Conservation (phyloP, 352 stramenopile genomes). For the Phytophthora citricola region DNA sequence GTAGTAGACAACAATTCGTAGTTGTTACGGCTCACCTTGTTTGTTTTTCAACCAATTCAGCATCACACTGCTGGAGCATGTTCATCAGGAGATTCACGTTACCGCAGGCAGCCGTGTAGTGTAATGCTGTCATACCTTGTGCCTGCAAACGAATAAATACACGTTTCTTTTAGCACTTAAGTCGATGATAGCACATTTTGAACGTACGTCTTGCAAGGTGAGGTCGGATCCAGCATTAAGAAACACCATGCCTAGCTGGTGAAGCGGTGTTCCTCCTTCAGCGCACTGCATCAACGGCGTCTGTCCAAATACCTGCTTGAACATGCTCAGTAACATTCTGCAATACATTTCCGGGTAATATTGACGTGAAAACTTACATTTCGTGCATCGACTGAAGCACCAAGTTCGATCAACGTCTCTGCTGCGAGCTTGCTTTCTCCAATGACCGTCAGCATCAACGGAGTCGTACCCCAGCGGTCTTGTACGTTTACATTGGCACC, state of each 20-base stretch:
- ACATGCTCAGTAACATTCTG: neutral
- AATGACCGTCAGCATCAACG: slow-evolving; percentile 81
- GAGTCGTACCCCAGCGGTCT: slow-evolving; percentile 80
- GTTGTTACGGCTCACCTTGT: slow-evolving; percentile 45
- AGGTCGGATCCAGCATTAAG: slow-evolving; percentile 70
- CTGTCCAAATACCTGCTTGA: slow-evolving; percentile 71
- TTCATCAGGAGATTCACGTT: slow-evolving; percentile 71
- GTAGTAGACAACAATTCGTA: neutral
- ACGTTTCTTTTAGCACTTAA: slow-evolving; percentile 2
- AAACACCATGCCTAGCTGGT: slow-evolving; percentile 79
- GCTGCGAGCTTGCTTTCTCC: slow-evolving; percentile 68
- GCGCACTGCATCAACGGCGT: slow-evolving; percentile 76
- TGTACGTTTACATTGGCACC: slow-evolving; percentile 76
- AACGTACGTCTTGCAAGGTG: slow-evolving; percentile 63
- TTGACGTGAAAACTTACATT: slow-evolving; percentile 50
- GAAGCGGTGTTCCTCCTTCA: slow-evolving; percentile 61
- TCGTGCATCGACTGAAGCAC: slow-evolving; percentile 66
- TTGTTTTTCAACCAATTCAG: slow-evolving; percentile 56
- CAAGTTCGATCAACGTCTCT: slow-evolving; percentile 74
- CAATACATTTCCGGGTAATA: neutral
- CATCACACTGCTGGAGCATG: slow-evolving; percentile 69
- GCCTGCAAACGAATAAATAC: slow-evolving; percentile 35
- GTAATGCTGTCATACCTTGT: slow-evolving; percentile 75
- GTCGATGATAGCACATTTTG: neutral
- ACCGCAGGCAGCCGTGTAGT: slow-evolving; percentile 67